Conservation (phyloP, 2,329 filamentous ascomycete genomes). For the Colletotrichum euphorbiae region DNA sequence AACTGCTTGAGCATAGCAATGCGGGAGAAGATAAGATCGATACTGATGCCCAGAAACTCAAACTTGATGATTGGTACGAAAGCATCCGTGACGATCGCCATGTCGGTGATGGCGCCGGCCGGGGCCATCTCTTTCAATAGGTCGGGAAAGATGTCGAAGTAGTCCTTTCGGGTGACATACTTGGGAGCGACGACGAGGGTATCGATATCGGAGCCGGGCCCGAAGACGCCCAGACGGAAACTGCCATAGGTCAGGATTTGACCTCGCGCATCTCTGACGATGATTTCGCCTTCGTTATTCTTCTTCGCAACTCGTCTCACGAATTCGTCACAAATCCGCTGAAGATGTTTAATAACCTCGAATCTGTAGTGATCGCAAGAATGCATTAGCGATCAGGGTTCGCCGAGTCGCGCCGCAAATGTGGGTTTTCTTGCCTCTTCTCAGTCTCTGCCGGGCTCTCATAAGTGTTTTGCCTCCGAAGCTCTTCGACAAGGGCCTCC, state of each 20-base stretch:
- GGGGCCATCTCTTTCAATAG: slow-evolving; percentile 82
- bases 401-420: not conserved
- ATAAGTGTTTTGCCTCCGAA: slow-evolving; percentile 92
- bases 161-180: slow-evolving; percentile 89
- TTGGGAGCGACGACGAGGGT: slow-evolving; percentile 92
- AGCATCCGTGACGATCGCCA: slow-evolving; percentile 87
- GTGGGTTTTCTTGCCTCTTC: slow-evolving; percentile 71
- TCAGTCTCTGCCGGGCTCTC: slow-evolving; percentile 85
- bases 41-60: slow-evolving; percentile 89
- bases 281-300: slow-evolving; percentile 76
- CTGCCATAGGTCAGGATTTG: slow-evolving; percentile 97
- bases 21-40: slow-evolving; percentile 91
- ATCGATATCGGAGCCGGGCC: slow-evolving; percentile 97
- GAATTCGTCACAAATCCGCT: slow-evolving; percentile 86
- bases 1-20: slow-evolving; percentile 78
- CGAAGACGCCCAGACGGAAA: slow-evolving; percentile 92
- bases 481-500: slow-evolving; percentile 82
- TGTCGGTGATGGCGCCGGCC: slow-evolving; percentile 82
- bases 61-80: slow-evolving; percentile 99
- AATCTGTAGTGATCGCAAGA: slow-evolving; percentile 59
- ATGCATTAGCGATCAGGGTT: slow-evolving; percentile 16
- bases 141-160: slow-evolving; percentile 89
- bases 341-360: slow-evolving; percentile 79
- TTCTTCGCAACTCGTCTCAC: slow-evolving; percentile 82
- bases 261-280: slow-evolving; percentile 86